Conservation (phyloP, 2,329 filamentous ascomycete genomes). For the Drechslerella coelobrocha region DNA sequence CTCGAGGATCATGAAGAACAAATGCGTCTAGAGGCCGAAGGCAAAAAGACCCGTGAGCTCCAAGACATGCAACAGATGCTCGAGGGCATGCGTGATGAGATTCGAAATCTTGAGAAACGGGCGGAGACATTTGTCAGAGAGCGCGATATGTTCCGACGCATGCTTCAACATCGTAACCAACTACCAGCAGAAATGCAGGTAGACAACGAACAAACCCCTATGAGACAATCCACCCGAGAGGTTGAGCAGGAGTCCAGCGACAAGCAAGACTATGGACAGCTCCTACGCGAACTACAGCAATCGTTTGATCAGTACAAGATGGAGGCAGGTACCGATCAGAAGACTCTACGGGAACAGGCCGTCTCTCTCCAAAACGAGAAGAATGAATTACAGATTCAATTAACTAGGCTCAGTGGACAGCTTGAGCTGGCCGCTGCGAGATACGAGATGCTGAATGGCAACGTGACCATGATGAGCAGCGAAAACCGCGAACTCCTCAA, state of each 20-base stretch:
- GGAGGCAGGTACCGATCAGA: constrained; percentile 80
- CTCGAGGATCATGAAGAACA: constrained; percentile 51
- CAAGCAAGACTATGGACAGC: constrained; percentile 70
- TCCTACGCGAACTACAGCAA: constrained; percentile 84
- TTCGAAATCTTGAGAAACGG: constrained; percentile 75
- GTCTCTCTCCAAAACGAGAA: constrained; percentile 83
- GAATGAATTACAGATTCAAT: constrained; percentile 79
- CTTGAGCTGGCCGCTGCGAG: constrained; percentile 81
- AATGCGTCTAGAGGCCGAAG: constrained; percentile 63
- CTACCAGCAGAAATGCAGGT: constrained; percentile 44
- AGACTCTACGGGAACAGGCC: constrained; percentile 82
- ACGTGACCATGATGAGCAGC: constrained; percentile 79
- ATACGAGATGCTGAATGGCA: constrained; percentile 86
- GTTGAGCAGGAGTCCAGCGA: constrained; percentile 53
- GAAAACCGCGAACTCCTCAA: constrained; percentile 89
- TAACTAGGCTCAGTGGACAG: constrained; percentile 80
- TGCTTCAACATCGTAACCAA: constrained; percentile 73
- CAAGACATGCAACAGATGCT: constrained; percentile 75
- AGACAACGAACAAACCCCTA: constrained; percentile 59
- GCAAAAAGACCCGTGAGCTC: constrained; percentile 72
- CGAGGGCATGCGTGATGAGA: constrained; percentile 81
- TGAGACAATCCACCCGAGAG: constrained; percentile 59
- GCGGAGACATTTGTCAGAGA: constrained; percentile 94
- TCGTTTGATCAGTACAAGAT: constrained; percentile 90
- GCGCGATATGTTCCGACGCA: constrained; percentile 95